These are phyloP conservation scores for Leishmania tarentolae DNA, from an alignment of 208 protist species.

Conservation along the genomic window DNA sequence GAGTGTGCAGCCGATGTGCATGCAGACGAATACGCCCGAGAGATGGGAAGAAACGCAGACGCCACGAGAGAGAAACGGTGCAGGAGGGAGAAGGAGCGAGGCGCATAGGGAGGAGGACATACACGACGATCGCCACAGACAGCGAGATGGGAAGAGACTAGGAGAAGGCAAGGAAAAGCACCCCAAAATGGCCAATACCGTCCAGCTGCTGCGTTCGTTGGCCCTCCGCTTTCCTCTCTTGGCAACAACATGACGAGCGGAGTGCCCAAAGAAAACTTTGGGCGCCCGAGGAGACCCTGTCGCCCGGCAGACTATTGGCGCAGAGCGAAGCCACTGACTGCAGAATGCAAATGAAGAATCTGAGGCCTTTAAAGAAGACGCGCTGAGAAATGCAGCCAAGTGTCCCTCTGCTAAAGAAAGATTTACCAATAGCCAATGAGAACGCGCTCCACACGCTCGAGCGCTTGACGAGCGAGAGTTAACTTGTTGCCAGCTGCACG, in stretches of 20 bases:
- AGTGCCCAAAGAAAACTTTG: background rate
- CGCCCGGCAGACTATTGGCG: background rate
- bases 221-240: background rate
- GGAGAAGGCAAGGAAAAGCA: conserved; percentile 3
- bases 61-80: background rate
- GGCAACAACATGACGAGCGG: background rate
- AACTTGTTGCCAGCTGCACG: background rate
- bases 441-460: background rate
- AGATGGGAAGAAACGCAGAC: background rate
- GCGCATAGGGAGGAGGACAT: background rate
- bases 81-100: background rate
- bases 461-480: background rate
- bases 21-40: background rate
- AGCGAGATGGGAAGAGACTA: background rate
- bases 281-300: background rate
- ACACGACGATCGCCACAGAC: background rate
- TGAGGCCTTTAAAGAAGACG: background rate
- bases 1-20: background rate
- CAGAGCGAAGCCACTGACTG: background rate
- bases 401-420: background rate
- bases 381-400: background rate
- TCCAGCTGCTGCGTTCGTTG: background rate
- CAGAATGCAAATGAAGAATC: background rate
- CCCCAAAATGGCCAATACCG: background rate
- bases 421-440: background rate